phyloP scores from a whole-genome alignment of 257 asterid species.

The Sherardia arvensis region DNA sequence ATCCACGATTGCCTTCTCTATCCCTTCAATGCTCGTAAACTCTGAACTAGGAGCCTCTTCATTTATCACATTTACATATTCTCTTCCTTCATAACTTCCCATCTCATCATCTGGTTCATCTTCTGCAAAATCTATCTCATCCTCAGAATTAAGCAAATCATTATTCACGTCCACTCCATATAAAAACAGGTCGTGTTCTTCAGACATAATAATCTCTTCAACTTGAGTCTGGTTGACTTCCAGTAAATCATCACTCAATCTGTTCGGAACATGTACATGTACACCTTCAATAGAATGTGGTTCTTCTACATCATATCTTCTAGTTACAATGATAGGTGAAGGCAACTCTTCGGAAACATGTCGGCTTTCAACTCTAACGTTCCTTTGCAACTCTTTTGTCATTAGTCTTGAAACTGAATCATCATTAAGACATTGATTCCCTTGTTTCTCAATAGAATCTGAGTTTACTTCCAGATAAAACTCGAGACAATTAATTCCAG shows the following conservation, averaged over 20 bases:
- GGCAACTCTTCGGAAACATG: neutral
- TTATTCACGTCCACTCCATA: neutral
- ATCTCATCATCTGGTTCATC: neutral
- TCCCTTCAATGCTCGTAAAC: too few relatives aligned
- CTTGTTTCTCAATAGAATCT: neutral
- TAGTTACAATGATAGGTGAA: too few relatives aligned
- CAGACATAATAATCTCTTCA: neutral
- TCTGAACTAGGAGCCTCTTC: too few relatives aligned
- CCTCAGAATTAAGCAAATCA: neutral
- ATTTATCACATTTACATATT: too few relatives aligned
- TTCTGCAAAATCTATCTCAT: neutral
- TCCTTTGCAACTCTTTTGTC: too few relatives aligned
- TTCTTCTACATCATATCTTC: neutral
- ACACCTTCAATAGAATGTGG: neutral
- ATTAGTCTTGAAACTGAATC: neutral
- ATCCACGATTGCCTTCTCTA: too few relatives aligned
- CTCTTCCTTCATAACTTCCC: too few relatives aligned
- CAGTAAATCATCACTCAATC: neutral
- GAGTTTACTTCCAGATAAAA: neutral
- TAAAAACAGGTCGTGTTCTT: neutral
- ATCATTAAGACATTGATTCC: neutral
- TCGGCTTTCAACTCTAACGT: neutral
- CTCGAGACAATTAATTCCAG: constrained; percentile 3
- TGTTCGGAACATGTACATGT: neutral
- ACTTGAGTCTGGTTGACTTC: neutral